These are phyloP conservation scores for Glebionis coronaria DNA, from an alignment of 129 eudicot species.

Conservation along the genomic window DNA sequence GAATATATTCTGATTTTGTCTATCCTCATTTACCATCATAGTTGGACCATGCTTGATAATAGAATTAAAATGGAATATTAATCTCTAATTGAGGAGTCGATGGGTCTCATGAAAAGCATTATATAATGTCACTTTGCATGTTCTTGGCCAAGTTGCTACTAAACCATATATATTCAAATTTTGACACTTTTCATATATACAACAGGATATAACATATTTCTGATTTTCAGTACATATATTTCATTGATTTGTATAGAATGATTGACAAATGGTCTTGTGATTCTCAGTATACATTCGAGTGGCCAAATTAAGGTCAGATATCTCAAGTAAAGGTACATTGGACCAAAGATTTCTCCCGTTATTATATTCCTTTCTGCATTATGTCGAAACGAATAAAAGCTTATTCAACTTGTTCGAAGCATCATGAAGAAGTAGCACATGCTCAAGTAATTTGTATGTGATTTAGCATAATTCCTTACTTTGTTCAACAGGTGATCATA, in stretches of 20 bases:
- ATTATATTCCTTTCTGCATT: neutral
- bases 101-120: conserved; percentile 7
- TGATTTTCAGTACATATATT: neutral
- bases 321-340: conserved; percentile 11
- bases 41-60: conserved; percentile 25
- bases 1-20: conserved; percentile 21
- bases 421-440: neutral
- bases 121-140: neutral
- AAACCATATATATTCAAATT: neutral
- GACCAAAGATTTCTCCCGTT: neutral
- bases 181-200: neutral
- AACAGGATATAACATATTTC: neutral
- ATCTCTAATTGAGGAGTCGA: conserved; percentile 15
- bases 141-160: neutral
- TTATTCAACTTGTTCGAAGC: neutral
- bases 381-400: too few relatives aligned
- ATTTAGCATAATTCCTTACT: neutral
- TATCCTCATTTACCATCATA: conserved; percentile 2
- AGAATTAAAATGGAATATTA: conserved; percentile 19
- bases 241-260: neutral
- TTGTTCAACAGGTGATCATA: conserved; percentile 20
- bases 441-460: conserved; percentile 14
- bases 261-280: conserved; percentile 11
- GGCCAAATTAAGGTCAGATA: neutral
- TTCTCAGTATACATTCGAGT: neutral